A percentile compares a stretch with the other conserved stretches of the same genome.
These are phyloP conservation scores for Diacronema lutheri DNA, from an alignment of 78 protist genomes.

Conservation along the genomic window DNA sequence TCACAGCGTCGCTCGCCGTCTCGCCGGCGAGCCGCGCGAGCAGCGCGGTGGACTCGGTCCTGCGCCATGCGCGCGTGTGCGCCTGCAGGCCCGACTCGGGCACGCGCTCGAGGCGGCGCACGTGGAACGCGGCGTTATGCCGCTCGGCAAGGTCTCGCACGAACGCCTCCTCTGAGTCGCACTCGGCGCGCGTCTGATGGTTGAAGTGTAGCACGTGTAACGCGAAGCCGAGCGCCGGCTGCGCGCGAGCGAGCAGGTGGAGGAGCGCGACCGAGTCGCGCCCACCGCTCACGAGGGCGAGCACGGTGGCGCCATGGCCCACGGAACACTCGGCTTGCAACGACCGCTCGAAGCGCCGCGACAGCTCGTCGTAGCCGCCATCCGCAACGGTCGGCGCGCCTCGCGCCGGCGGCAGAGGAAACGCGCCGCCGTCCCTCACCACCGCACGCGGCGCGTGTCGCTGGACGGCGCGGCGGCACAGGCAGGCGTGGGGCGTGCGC, in stretches of 20 bases:
- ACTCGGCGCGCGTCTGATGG: not conserved
- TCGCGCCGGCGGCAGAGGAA: too few species aligned
- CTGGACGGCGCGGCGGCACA: too few species aligned
- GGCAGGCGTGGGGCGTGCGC: too few species aligned
- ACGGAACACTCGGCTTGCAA: too few species aligned
- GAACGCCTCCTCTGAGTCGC: not conserved
- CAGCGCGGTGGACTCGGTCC: not conserved
- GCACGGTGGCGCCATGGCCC: not conserved
- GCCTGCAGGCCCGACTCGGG: not conserved
- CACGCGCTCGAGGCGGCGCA: not conserved
- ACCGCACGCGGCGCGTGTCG: too few species aligned
- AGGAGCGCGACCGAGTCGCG: slow-evolving; percentile 6
- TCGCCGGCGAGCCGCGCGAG: not conserved
- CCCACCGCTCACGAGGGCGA: slow-evolving; percentile 2
- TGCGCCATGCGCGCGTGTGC: not conserved
- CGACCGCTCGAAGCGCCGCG: too few species aligned
- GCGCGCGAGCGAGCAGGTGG: not conserved
- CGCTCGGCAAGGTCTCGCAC: not conserved
- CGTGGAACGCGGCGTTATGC: not conserved
- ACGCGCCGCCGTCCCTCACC: too few species aligned
- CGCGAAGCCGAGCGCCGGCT: too few species aligned
- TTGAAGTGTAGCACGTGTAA: slow-evolving; percentile 9
- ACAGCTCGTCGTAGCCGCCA: too few species aligned
- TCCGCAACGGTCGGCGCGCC: too few species aligned
- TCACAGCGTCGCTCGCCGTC: not conserved